These are phyloP conservation scores for Neodidymelliopsis sp. DNA, from an alignment of 2,329 filamentous ascomycete species.

Conservation along the genomic window DNA sequence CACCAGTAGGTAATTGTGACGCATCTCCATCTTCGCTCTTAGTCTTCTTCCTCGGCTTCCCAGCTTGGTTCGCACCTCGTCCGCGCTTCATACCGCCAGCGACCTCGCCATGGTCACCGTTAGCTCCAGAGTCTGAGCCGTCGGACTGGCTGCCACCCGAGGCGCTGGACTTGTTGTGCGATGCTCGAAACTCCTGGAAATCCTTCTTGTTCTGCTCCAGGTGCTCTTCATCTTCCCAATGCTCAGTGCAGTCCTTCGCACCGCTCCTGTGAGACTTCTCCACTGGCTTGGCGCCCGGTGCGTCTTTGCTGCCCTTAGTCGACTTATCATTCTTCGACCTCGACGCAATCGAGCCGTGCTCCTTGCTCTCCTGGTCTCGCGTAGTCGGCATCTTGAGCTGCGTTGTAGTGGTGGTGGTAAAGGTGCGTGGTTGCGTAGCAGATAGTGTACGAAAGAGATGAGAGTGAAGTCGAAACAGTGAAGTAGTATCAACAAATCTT, in stretches of 20 bases:
- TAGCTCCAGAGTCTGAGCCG: neutral
- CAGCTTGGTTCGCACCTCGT: conserved; percentile 32
- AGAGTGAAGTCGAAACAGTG: neutral
- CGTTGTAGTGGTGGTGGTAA: neutral
- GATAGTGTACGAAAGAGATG: neutral
- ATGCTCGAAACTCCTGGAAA: conserved; percentile 39
- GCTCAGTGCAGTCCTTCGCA: conserved; percentile 40
- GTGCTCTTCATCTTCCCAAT: conserved; percentile 42
- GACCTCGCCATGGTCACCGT: conserved; percentile 15
- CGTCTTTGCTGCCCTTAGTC: neutral
- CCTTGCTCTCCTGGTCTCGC: neutral
- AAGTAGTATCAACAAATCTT: too few species aligned
- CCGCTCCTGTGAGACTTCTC: conserved; percentile 27
- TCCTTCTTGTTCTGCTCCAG: conserved; percentile 34
- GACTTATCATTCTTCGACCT: neutral
- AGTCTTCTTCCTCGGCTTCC: conserved; percentile 45
- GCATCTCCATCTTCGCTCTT: conserved; percentile 39
- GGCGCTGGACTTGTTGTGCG: conserved; percentile 16
- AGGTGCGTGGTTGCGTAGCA: neutral
- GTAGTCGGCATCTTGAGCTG: conserved; percentile 2
- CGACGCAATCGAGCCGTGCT: neutral
- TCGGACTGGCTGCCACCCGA: neutral
- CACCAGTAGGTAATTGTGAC: conserved; percentile 29
- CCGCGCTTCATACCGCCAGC: conserved; percentile 33
- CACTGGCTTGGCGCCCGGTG: conserved; percentile 5